Percentiles rank a stretch among this genome's conserved stretches.
These are phyloP conservation scores for Lasiosphaeria miniovina DNA, from an alignment of 495 filamentous ascomycete genomes.

Conservation along the genomic window DNA sequence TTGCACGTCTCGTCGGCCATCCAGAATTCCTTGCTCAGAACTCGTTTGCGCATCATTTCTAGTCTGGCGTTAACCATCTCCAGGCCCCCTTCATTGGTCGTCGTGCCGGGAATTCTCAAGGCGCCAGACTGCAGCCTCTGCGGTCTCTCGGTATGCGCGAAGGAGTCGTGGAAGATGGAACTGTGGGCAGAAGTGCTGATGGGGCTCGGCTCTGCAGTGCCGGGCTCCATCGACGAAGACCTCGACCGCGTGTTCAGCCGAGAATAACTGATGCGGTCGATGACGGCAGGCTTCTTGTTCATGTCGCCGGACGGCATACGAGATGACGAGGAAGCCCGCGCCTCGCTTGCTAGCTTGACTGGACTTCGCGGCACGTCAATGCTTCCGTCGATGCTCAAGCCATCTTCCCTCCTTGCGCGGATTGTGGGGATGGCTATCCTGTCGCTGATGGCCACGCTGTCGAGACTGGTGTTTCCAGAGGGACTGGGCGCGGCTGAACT, in stretches of 20 bases:
- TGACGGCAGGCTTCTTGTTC: constrained; percentile 40
- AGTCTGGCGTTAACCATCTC: constrained; percentile 59
- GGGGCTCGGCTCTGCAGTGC: constrained; percentile 49
- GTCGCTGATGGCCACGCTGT: constrained; percentile 34
- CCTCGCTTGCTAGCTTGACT: constrained; percentile 34
- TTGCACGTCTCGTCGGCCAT: constrained; percentile 99
- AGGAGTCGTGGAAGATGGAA: constrained; percentile 50
- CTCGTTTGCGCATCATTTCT: constrained; percentile 71
- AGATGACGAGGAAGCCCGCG: constrained; percentile 28
- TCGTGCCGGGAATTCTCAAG: constrained; percentile 52
- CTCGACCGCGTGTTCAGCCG: constrained; percentile 51
- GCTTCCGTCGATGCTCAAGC: constrained; percentile 39
- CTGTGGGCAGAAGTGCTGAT: constrained; percentile 55
- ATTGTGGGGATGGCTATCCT: constrained; percentile 29
- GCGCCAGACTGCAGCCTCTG: constrained; percentile 42
- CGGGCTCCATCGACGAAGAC: constrained; percentile 60
- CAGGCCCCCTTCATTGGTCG: constrained; percentile 52
- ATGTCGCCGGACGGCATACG: constrained; percentile 25
- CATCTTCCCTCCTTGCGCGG: constrained; percentile 37
- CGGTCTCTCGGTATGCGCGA: constrained; percentile 42
- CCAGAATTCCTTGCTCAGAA: constrained; percentile 94
- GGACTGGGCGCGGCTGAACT: constrained; percentile 18
- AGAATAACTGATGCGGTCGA: constrained; percentile 54
- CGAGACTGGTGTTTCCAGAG: constrained; percentile 35
- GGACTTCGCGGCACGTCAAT: constrained; percentile 42